Evolutionary conservation across 1,284 basidiomycete species (phyloP).

Genomic region (Mycosarcoma mackinlayi): DNA sequence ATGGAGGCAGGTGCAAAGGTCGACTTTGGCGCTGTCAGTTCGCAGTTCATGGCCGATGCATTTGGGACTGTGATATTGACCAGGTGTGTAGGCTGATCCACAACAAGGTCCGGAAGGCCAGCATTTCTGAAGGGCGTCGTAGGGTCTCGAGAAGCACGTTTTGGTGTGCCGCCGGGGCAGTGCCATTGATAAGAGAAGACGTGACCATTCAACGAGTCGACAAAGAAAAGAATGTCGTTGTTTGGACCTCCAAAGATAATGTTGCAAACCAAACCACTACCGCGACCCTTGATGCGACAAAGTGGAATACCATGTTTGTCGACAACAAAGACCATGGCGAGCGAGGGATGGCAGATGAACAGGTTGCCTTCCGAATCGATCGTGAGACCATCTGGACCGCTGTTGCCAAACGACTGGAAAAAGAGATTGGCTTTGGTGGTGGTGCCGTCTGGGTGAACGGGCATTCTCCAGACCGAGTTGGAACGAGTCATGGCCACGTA

Average conservation of each 20-base stretch:
- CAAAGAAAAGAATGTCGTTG: conserved; percentile 7
- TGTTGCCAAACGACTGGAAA: conserved; percentile 13
- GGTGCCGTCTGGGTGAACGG: conserved; percentile 7
- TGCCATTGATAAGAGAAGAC: conserved; percentile 8
- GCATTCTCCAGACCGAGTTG: conserved; percentile 9
- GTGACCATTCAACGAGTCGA: conserved; percentile 5
- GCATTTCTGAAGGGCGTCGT: conserved; percentile 3
- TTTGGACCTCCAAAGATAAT: conserved; percentile 7
- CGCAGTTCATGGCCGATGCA: conserved; percentile 1
- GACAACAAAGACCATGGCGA: conserved; percentile 7
- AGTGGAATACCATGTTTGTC: conserved; percentile 9
- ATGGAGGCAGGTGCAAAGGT: neutral
- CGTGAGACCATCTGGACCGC: conserved; percentile 8
- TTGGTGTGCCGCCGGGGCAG: conserved; percentile 8
- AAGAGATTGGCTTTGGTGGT: conserved; percentile 12
- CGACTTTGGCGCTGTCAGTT: neutral
- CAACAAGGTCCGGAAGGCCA: neutral
- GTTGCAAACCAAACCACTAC: conserved; percentile 1
- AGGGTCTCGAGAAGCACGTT: neutral
- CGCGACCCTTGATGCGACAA: conserved; percentile 7
- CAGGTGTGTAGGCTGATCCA: neutral
- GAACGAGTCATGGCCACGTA: conserved; percentile 10
- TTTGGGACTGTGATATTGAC: neutral
- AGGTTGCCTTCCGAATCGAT: conserved; percentile 7
- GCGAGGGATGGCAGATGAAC: conserved; percentile 12